Conservation (phyloP, 1,139 yeast genomes). For the Suhomyces bolitotheri region DNA sequence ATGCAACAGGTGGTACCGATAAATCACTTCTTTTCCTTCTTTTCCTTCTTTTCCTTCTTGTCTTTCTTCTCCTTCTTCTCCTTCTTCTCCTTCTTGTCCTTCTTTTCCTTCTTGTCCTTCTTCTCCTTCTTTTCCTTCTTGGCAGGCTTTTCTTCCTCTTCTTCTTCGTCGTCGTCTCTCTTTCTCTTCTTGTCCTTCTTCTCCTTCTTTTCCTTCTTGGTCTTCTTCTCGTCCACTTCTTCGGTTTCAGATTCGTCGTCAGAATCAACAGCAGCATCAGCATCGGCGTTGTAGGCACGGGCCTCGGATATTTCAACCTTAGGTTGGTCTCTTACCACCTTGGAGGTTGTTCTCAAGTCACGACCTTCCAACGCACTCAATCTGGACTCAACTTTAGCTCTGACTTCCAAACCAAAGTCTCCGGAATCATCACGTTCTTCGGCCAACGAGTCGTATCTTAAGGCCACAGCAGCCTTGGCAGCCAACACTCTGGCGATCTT, state of each 20-base stretch:
- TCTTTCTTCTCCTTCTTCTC: conserved; percentile 48
- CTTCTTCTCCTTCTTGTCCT: conserved; percentile 50
- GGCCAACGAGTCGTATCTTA: conserved; percentile 94
- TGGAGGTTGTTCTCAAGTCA: conserved; percentile 79
- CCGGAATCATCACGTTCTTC: conserved; percentile 97
- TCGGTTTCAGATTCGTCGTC: conserved; percentile 52
- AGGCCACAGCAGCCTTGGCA: conserved; percentile 95
- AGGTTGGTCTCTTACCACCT: conserved; percentile 71
- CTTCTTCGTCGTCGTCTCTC: conserved; percentile 50
- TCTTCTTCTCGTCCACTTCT: conserved; percentile 42
- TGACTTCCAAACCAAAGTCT: conserved; percentile 86
- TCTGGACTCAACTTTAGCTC: conserved; percentile 93
- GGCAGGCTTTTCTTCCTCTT: conserved; percentile 34
- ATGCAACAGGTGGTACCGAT: conserved; percentile 8
- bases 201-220: conserved; percentile 32
- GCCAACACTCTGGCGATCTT: conserved; percentile 98
- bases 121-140: conserved; percentile 33
- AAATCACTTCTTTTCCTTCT: conserved; percentile 38
- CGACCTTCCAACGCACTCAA: conserved; percentile 95
- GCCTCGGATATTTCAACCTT: conserved; percentile 84
- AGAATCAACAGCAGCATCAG: conserved; percentile 61
- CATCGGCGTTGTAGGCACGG: conserved; percentile 90
- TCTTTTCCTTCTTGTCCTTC: conserved; percentile 33
- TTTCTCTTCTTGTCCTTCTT: conserved; percentile 30
- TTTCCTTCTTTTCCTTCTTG: conserved; percentile 44